phyloP scores from a whole-genome alignment of 345 rosid genomes.

The Arabidopsis suecica region DNA sequence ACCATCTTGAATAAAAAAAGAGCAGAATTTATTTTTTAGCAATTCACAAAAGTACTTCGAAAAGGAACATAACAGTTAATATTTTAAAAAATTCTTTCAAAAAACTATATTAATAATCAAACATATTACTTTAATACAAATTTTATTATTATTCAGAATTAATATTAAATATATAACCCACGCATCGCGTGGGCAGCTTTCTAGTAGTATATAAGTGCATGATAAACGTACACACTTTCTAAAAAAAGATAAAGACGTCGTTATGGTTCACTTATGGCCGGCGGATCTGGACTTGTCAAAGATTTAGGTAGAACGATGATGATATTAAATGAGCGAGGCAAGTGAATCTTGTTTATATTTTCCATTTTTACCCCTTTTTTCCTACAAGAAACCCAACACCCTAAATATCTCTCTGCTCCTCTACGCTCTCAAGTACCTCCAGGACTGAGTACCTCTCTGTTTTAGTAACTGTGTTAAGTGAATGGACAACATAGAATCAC shows the following conservation, averaged over 20 bases:
- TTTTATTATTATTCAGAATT: too few relatives aligned
- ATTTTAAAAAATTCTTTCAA: too few relatives aligned
- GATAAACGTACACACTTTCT: not conserved
- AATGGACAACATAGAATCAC: constrained; percentile 26
- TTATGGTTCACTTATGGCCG: not conserved
- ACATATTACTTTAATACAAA: too few relatives aligned
- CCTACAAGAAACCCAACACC: constrained; percentile 24
- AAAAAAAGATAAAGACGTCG: not conserved
- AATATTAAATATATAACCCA: too few relatives aligned
- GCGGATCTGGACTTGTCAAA: not conserved
- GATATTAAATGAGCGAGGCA: constrained; percentile 22
- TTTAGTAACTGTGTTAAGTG: not conserved
- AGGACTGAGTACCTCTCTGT: not conserved
- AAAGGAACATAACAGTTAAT: too few relatives aligned
- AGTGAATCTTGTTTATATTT: not conserved
- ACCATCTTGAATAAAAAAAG: too few relatives aligned
- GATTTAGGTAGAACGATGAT: not conserved
- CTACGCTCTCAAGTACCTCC: not conserved
- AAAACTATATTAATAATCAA: too few relatives aligned
- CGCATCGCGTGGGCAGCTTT: too few relatives aligned
- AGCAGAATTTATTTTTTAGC: too few relatives aligned
- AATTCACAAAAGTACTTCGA: too few relatives aligned
- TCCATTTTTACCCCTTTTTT: not conserved
- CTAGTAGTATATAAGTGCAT: not conserved
- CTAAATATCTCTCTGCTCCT: constrained; percentile 2